Evolutionary conservation across 75 land plant genomes (phyloP), one percentile per base, ranked within the genome.

Genomic region (Azolla pinnata): DNA sequence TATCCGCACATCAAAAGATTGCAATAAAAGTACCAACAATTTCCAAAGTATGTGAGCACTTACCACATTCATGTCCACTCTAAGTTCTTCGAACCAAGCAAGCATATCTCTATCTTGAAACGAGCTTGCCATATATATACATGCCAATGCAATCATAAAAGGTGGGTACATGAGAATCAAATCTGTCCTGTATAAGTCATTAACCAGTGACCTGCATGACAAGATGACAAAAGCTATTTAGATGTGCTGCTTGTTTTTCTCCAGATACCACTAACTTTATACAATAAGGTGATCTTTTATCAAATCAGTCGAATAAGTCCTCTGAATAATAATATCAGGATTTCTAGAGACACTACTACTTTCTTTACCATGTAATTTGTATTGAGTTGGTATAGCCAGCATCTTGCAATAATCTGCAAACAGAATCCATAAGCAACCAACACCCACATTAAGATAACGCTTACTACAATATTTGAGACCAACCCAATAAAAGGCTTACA

Each of bases 31-130:
- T n/a, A 38, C 14, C 14, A 38, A 38, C 7, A 38, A 14, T 7
- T 14, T 38, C 42, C 42, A 38, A 38, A 7, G 7, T 38, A 38
- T 7, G 42, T 7, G 14, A 7, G 19, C 17, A 28, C 90, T 69
- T 71, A 93, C 98, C 81, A 75, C 79, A 68, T 88, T 89, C 96
- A 93, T 88, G 57, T 93, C 98, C 51, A 83, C 96, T 7, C 90
- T 81, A 30, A 88, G 89, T 66, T 93, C 98, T 68, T 93, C 98
- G 69, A 93, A 93, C 98, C 98, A 93, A 29, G 81, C 51, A n/a
- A 82, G 77, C 10, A 75, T 79, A 40, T 93, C 96, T 53, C 76
- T 88, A 1, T 93, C 98, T 60, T 79, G 81, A 42, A 78, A 57
- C 5, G 82, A 90, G 44, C 96, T 75, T 23, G 90, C 86, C 70